Evolutionary conservation across 805 yeast genomes (phyloP).

Genomic region (Candida caryicola): DNA sequence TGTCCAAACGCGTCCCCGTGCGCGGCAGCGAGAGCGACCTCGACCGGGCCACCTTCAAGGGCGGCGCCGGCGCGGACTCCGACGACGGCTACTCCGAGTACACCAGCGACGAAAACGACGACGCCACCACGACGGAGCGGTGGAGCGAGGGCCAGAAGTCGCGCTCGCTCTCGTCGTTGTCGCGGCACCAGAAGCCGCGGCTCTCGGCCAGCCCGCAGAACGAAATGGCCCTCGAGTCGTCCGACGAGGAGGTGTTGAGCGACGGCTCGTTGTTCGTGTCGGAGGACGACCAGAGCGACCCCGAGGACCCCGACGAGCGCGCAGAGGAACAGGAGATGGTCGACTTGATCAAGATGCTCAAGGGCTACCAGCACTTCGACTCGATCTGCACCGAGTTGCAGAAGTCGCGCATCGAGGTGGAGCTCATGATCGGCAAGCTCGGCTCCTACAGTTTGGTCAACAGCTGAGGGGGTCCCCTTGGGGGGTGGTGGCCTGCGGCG

Average conservation of each 20-base stretch:
- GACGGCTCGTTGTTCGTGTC: background rate
- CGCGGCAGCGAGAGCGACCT: slow-evolving; percentile 7
- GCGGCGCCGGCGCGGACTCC: slow-evolving; percentile 11
- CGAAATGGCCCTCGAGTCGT: background rate
- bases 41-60: slow-evolving; percentile 2
- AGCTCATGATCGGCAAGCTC: slow-evolving; percentile 38
- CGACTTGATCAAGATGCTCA: slow-evolving; percentile 43
- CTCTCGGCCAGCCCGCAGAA: background rate
- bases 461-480: slow-evolving; percentile 14
- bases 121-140: slow-evolving; percentile 6
- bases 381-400: slow-evolving; percentile 68
- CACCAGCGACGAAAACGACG: slow-evolving; percentile 4
- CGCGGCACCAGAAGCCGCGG: background rate
- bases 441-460: slow-evolving; percentile 38
- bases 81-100: slow-evolving; percentile 9
- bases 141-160: slow-evolving; percentile 8
- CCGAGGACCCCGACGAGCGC: slow-evolving; percentile 8
- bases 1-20: background rate
- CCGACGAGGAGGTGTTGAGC: slow-evolving; percentile 1
- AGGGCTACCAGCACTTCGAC: slow-evolving; percentile 56
- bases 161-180: background rate
- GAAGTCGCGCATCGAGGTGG: slow-evolving; percentile 54
- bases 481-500: background rate
- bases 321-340: slow-evolving; percentile 28
- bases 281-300: slow-evolving; percentile 3